Base-by-base conservation (phyloP, 345 rosid species). In the Gossypium arboreum region DNA sequence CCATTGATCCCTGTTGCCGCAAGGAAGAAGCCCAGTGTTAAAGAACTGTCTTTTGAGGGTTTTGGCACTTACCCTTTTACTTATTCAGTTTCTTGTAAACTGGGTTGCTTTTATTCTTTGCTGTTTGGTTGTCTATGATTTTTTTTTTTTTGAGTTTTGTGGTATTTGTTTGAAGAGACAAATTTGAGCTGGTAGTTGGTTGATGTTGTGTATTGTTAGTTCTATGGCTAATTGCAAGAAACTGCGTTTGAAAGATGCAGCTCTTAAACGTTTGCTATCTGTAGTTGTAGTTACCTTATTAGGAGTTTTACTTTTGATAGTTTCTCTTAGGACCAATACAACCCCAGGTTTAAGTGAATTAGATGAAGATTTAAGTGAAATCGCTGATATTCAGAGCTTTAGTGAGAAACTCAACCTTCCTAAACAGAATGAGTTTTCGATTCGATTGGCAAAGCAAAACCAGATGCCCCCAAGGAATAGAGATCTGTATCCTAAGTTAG, bases 221-320 rank as follows among this genome's bases (percentile, higher is more conserved):
- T 63, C 50, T n/a, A 95, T 95, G 99, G 92, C 86, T 66, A 45
- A 71, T 78, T 75, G 79, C 81, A 93, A 84, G 96, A 95, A 88
- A 83, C 79, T 76, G 58, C 89, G 83, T 67, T 48, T 86, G 72
- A 89, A 79, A 80, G 86, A 79, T 44, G 83, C 83, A 39, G 88
- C 84, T 69, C 76, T 83, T 43, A 89, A 88, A 66, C 90, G 91
- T 62, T 72, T 91, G 52, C 71, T 85, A 39, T 85, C 80, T 77
- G 75, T 91, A 7, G 75, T 82, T 77, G 76, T 81, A 59, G 83
- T 89, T 59, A 89, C 97, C 2, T 39, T 86, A n/a, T 67, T 87
- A 55, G 78, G 89, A 58, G 91, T 85, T 69, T 71, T 81, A 58
- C 81, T 89, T 67, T 78, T 91, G 76, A 44, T 91, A 25, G 85